phyloP scores from a whole-genome alignment of 345 rosid genomes.

The Populus ilicifolia region DNA sequence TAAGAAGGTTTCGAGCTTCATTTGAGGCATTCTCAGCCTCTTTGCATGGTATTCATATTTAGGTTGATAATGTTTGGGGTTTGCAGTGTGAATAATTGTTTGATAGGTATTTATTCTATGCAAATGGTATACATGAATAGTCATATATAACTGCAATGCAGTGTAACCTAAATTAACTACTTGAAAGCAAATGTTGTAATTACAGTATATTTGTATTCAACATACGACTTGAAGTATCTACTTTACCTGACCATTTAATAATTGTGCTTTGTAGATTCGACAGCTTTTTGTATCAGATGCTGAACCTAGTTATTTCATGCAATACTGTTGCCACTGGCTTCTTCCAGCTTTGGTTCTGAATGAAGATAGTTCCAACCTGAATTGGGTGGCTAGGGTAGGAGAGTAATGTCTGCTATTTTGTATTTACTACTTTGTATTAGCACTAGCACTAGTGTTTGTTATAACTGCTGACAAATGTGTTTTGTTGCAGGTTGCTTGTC shows the following conservation, averaged over 20 bases:
- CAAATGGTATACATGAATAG: no score
- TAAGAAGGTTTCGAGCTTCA: no score
- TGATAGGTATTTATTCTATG: no score
- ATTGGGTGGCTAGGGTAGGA: slow-evolving; percentile 78
- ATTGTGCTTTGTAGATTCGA: slow-evolving; percentile 51
- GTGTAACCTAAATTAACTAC: background rate
- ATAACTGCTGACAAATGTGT: slow-evolving; percentile 13
- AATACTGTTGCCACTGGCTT: slow-evolving; percentile 80
- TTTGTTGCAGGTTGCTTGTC: slow-evolving; percentile 61
- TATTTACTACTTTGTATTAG: background rate
- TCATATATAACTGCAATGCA: background rate
- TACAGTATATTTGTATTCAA: background rate
- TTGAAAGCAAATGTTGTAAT: background rate
- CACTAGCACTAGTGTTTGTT: background rate
- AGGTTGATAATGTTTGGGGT: no score
- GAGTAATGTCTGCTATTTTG: background rate
- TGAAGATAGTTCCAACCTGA: slow-evolving; percentile 53
- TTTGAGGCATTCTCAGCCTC: no score
- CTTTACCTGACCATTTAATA: background rate
- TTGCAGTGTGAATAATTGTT: no score
- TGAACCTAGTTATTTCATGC: slow-evolving; percentile 71
- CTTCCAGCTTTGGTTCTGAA: slow-evolving; percentile 76
- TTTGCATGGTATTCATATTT: no score
- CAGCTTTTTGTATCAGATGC: slow-evolving; percentile 56
- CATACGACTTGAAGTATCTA: background rate